Evolutionary conservation across 2,329 filamentous ascomycete genomes (phyloP).

Genomic region (Taxawa tesnikishii): DNA sequence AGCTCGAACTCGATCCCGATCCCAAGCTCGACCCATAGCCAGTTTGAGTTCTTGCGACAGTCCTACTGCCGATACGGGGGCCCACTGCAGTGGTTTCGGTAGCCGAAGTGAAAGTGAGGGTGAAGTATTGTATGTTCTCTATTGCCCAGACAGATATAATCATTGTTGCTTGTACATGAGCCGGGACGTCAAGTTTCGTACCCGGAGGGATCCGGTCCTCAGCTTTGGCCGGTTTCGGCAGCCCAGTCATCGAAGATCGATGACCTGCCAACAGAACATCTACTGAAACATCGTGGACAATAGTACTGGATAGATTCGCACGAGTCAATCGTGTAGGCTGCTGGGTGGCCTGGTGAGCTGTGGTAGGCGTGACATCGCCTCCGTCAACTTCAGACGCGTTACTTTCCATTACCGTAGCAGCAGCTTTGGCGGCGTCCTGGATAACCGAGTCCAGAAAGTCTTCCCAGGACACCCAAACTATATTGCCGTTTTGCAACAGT

Average conservation of each 20-base stretch:
- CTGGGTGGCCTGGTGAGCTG: neutral
- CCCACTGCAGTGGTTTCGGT: slow-evolving; percentile 7
- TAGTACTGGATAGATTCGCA: slow-evolving; percentile 19
- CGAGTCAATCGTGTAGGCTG: slow-evolving; percentile 5
- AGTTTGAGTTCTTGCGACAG: slow-evolving; percentile 29
- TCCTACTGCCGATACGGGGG: slow-evolving; percentile 16
- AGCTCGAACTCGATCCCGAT: slow-evolving; percentile 24
- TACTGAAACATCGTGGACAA: slow-evolving; percentile 48
- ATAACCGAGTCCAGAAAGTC: slow-evolving; percentile 32
- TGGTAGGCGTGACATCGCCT: slow-evolving; percentile 8
- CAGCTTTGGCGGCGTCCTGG: slow-evolving; percentile 21
- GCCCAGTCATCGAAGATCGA: slow-evolving; percentile 22
- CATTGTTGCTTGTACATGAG: slow-evolving; percentile 53
- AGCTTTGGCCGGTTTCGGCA: slow-evolving; percentile 16
- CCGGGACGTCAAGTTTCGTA: slow-evolving; percentile 1
- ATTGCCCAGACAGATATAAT: slow-evolving; percentile 66
- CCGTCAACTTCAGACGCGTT: slow-evolving; percentile 4
- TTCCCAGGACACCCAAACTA: slow-evolving; percentile 39
- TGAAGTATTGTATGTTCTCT: slow-evolving; percentile 56
- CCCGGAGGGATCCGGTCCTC: slow-evolving; percentile 10
- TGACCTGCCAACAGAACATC: slow-evolving; percentile 54
- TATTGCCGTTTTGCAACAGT: slow-evolving; percentile 54
- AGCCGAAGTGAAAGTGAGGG: slow-evolving; percentile 59
- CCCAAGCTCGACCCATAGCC: slow-evolving; percentile 23
- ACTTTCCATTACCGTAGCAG: slow-evolving; percentile 1